Conservation (phyloP, 164 flowering plant genomes). For the Berberis vulgaris region DNA sequence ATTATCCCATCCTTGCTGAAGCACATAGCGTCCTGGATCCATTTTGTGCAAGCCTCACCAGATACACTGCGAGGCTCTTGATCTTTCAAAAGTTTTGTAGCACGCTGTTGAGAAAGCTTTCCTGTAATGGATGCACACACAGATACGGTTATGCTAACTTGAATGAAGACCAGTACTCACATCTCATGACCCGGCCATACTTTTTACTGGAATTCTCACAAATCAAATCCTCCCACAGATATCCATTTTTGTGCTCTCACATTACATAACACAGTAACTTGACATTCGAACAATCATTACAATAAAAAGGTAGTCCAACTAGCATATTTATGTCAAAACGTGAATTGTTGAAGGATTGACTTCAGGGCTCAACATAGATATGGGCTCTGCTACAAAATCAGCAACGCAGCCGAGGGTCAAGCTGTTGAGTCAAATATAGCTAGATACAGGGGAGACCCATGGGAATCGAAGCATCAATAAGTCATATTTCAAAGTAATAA, state of each 20-base stretch:
- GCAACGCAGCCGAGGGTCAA: too few species aligned
- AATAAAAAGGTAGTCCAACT: too few species aligned
- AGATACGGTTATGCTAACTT: conserved; percentile 51
- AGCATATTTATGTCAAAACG: too few species aligned
- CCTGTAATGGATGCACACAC: conserved; percentile 96
- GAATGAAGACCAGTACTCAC: conserved; percentile 28
- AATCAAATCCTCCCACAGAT: conserved; percentile 31
- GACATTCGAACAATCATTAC: conserved; percentile 8
- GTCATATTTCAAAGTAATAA: too few species aligned
- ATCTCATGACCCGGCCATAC: conserved; percentile 47
- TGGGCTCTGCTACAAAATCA: too few species aligned
- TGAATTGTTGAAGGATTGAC: too few species aligned
- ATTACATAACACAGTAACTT: conserved; percentile 13
- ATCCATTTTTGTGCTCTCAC: conserved; percentile 24
- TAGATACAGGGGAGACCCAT: too few species aligned
- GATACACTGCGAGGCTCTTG: conserved; percentile 38
- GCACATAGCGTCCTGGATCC: conserved; percentile 97
- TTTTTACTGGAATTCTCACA: conserved; percentile 38
- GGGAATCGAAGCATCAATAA: too few species aligned
- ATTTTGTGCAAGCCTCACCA: conserved; percentile 35
- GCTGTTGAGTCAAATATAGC: too few species aligned
- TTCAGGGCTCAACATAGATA: too few species aligned
- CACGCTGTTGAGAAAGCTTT: conserved; percentile 45
- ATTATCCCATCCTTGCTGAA: conserved; percentile 99
- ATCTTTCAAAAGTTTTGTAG: conserved; percentile 44